Evolutionary conservation across 2,329 filamentous ascomycete genomes (phyloP).

Genomic region (Talaromyces islandicus): DNA sequence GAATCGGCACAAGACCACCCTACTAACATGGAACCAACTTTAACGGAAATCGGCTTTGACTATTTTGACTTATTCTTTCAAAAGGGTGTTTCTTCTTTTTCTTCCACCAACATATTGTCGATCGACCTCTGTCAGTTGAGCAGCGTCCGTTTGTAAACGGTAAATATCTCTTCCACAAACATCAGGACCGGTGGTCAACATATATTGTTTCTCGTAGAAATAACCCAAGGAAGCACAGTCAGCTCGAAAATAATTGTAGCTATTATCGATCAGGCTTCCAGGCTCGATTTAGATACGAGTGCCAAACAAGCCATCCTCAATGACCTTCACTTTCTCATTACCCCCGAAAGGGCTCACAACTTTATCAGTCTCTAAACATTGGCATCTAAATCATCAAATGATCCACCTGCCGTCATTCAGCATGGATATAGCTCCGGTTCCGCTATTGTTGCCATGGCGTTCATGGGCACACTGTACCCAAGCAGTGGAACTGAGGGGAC

Average conservation of each 20-base stretch:
- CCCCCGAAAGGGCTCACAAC: constrained; percentile 34
- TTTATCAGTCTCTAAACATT: constrained; percentile 35
- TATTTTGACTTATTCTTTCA: constrained; percentile 14
- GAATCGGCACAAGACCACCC: constrained; percentile 13
- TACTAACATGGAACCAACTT: constrained; percentile 7
- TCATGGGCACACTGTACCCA: constrained; percentile 43
- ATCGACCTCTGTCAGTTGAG: constrained; percentile 30
- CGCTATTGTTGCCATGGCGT: constrained; percentile 35
- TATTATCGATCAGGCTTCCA: constrained; percentile 32
- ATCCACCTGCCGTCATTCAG: constrained; percentile 39
- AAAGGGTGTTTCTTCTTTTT: too few relatives aligned
- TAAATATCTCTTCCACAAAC: too few relatives aligned
- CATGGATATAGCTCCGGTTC: constrained; percentile 28
- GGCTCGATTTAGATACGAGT: constrained; percentile 31
- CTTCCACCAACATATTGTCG: constrained; percentile 10
- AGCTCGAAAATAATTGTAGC: constrained; percentile 34
- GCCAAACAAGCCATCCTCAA: constrained; percentile 33
- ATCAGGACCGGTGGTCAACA: too few relatives aligned
- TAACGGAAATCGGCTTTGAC: constrained; percentile 13
- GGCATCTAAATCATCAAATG: constrained; percentile 40
- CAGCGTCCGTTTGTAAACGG: constrained; percentile 27
- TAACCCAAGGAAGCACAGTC: constrained; percentile 27
- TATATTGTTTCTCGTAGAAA: constrained; percentile 14
- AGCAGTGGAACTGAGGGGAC: constrained; percentile 31
- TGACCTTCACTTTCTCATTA: constrained; percentile 35